Evolutionary conservation across 768 basidiomycete genomes (phyloP), one percentile per base, ranked within the genome.

Genomic region (Suillus subluteus): DNA sequence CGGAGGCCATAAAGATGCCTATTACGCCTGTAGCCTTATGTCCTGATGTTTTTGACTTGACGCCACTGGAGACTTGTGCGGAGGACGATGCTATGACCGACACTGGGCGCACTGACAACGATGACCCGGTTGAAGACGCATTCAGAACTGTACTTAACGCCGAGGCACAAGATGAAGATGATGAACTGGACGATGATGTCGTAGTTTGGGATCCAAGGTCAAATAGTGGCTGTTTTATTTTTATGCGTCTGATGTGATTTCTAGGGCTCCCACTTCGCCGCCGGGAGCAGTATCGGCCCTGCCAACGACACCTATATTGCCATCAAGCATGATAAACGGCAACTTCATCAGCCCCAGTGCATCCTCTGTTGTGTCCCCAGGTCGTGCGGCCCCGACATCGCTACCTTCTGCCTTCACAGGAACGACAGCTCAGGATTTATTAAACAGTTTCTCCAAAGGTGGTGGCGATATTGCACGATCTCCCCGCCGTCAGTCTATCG

Each of bases 191-290:
- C 2, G 82, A 83, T 43, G 85, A 88, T 8, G 91, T 94, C 23
- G 89, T 95, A 70, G 89, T 98, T 58, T 91, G 89, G 80, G 84
- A 91, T 74, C 89, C 87, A 41, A 84, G 86, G 88, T 88, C 64
- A 32, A 78, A 69, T 32, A 37, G n/a, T 56, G 30, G 37, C 26
- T 59, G 37, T 48, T 55, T 50, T 12, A 41, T 43, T 56, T 5
- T 12, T 18, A 44, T 11, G 41, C 46, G 23, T 65, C 58, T 75
- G 58, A 69, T 35, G 37, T 30, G 35, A 37, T 44, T 65, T 38
- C 21, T 55, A 77, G 69, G 65, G 54, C 72, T 26, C 62, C 71
- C 21, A 71, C 67, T 30, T 73, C 74, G 4, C 74, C 72, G 4
- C 70, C 63, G 15, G 68, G 67, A 54, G 26, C 65, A 11, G 38